Evolutionary conservation across 148 eudicot species (phyloP), one percentile per base, ranked within the genome.

Genomic region (Camellia lanceoleosa): DNA sequence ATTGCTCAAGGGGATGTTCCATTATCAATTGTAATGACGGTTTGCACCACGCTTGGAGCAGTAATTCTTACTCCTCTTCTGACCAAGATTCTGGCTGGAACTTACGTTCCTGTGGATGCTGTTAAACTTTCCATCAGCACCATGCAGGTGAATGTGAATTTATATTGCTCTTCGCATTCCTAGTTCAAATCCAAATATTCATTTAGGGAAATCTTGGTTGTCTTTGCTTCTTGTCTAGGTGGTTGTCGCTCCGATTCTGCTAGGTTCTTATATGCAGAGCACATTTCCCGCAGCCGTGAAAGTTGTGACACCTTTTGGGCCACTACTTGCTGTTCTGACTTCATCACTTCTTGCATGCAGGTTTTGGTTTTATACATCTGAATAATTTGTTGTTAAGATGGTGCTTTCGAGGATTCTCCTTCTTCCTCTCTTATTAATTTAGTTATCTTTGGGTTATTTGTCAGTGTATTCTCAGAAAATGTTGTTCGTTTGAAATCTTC

Each of bases 1-100:
- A 87, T 92, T 81, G 90, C 93, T 76, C 88, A 79, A 80, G 93
- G 96, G 43, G 96, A 90, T 81, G 93, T 92, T 16, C 87, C 92
- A 65, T 75, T 92, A 75, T 90, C 93, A 38, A 88, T 92, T 23
- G 89, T 92, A 18, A 90, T 90, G 93, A 92, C 96, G 2, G 85
- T 76, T 73, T 92, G 92, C 76, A 87, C 90, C 70, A 92, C 93
- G 41, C 83, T 92, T 59, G 96, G 91, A 70, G 90, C 96, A 44
- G 93, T 89, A 56, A n/a, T 92, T 71, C 87, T 92, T 61, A 92
- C 93, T 59, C 93, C 96, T 81, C 78, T 84, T 49, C 67, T 92
- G 77, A 84, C 89, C 42, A 87, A 81, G 82, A 74, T 85, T 78
- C 82, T 92, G 78, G 93, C 89, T 5, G 96, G 96, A 80, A 84